phyloP scores from a whole-genome alignment of 2,329 filamentous ascomycete species.

The Xylariaceae sp. region DNA sequence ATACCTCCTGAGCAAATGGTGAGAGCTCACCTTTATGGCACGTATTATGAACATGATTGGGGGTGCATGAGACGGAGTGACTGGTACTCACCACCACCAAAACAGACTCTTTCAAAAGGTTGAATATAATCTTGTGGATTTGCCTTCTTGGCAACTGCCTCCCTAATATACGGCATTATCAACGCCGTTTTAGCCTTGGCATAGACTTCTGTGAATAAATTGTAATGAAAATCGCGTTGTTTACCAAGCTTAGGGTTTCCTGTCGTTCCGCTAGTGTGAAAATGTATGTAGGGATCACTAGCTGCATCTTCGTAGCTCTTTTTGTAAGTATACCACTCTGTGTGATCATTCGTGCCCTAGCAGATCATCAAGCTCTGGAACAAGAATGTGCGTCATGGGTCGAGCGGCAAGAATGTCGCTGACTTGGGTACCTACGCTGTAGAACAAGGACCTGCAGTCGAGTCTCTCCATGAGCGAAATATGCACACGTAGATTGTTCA shows the following conservation, averaged over 20 bases:
- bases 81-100: constrained; percentile 30
- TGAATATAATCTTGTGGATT: constrained; percentile 29
- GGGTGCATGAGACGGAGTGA: background rate
- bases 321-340: constrained; percentile 28
- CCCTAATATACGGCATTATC: constrained; percentile 33
- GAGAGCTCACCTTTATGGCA: constrained; percentile 25
- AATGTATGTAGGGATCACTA: constrained; percentile 25
- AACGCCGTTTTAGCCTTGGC: constrained; percentile 21
- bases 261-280: constrained; percentile 34
- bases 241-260: constrained; percentile 24
- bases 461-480: constrained; percentile 30
- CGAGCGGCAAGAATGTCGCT: constrained; percentile 27
- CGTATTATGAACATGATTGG: background rate
- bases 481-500: constrained; percentile 30
- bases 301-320: constrained; percentile 31
- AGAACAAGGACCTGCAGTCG: constrained; percentile 28
- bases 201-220: constrained; percentile 11
- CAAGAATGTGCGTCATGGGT: constrained; percentile 22
- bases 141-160: constrained; percentile 25
- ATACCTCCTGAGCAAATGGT: constrained; percentile 13
- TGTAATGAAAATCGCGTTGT: constrained; percentile 20
- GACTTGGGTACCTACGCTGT: constrained; percentile 23
- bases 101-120: constrained; percentile 21
- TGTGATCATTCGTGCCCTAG: constrained; percentile 7
- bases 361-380: constrained; percentile 28